Base-by-base conservation (phyloP, 177 flowering plant genomes). In the Tripterygium wilfordii region DNA sequence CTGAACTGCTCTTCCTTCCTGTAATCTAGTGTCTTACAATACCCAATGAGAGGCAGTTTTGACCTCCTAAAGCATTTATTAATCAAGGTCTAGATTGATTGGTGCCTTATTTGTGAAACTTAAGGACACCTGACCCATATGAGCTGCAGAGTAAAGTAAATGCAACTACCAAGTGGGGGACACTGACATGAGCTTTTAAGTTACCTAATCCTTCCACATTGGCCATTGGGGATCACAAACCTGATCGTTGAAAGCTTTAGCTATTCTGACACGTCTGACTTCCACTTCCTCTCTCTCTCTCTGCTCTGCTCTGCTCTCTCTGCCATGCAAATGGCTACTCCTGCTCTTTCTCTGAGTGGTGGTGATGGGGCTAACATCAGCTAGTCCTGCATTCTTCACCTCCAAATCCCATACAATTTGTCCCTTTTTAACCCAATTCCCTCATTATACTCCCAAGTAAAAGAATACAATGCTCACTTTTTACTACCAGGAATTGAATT, bases 371-470 rank as follows among this genome's bases (percentile, higher is more conserved):
- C 57, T n/a, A 40, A 48, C 54, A 13, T 35, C 44, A 48, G 51
- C 52, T 56, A 40, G 43, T 39, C 40, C 36, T 31, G 18, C 56
- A 42, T 17, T 46, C 40, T 48, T 64, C 75, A 70, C 73, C 67
- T 66, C 69, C 76, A 61, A n/a, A 70, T 59, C 33, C 55, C 60
- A 62, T 59, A 61, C 63, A 67, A 51, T 57, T 62, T 67, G 72
- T 63, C 62, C 48, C 62, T 51, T 60, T 49, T 38, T 46, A 18
- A 37, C 61, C 54, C n/a, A n/a, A 45, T 47, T 37, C 54, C 42
- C 49, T 35, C 33, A 58, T 48, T 68, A 57, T 63, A 45, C 51
- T 63, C 50, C 31, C 35, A 24, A 33, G 17, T 17, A 20, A 23
- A 24, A 38, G 60, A 43, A 51, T 44, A 49, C 49, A 24, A 36